Evolutionary conservation across 1,139 yeast species (phyloP), one percentile per base, ranked within the genome.

Genomic region (Pichia sp.): DNA sequence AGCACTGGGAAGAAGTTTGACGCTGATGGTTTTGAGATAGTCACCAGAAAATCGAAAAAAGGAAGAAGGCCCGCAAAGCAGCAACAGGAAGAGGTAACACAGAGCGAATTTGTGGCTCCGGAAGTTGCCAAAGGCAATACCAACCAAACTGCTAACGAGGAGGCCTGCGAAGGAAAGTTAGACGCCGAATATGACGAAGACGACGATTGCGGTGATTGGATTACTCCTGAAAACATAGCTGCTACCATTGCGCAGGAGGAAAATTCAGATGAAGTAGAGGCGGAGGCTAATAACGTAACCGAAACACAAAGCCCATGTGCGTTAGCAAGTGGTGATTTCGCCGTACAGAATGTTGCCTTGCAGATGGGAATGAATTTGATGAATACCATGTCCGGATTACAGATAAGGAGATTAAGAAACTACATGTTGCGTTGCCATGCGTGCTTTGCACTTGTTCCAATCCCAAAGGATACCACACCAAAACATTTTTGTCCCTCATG

Each of bases 341-440:
- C 99, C 3, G 89, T 93, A 69, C 99, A 93, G 70, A 93, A 93
- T 70, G 97, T 92, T 10, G 82, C 97, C 1, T 77, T 95, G 73
- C 98, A 93, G 71, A 78, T 95, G 65, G 97, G 97, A 7, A 72
- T 93, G 52, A 86, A 88, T 61, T 76, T 93, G 62, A 86, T 95
- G 81, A 92, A 92, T 69, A 79, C 89, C 36, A 80, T 83, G 74
- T 84, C 93, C 1, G 99, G 99, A 29, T 76, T 84, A 61, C 91
- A 86, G 65, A 91, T 93, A 71, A 86, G 82, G 63, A 81, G 89
- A 68, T 88, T 93, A 50, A 81, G 96, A 70, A 90, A 87, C 71
- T 91, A 89, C 70, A 92, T 92, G 97, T 79, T 89, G 67, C 80
- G 99, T 71, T 93, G 99, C 70, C 97, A 93, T 70, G 99, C 97